A percentile compares a stretch with the other conserved stretches of the same genome.
Evolutionary conservation across 805 yeast genomes (phyloP).

Genomic region (Hanseniaspora meyeri): DNA sequence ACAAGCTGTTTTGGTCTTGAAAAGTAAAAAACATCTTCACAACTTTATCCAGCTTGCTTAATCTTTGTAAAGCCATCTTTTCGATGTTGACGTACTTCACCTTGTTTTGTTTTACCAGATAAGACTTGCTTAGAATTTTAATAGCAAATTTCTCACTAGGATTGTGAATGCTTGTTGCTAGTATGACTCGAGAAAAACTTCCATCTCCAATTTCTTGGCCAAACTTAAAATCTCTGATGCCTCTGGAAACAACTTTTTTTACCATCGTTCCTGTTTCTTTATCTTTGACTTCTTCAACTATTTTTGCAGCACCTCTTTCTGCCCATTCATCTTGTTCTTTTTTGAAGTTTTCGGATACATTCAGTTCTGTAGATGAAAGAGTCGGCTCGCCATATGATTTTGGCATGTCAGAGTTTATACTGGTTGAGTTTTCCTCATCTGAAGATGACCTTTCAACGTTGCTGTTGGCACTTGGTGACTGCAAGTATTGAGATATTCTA

Average conservation of each 20-base stretch:
- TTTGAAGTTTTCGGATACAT: conserved; percentile 15
- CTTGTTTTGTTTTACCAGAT: conserved; percentile 67
- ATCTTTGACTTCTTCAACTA: conserved; percentile 35
- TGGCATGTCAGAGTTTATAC: background rate
- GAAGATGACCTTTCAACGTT: background rate
- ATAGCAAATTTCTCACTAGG: conserved; percentile 68
- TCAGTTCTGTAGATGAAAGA: conserved; percentile 8
- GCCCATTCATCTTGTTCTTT: conserved; percentile 37
- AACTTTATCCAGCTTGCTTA: conserved; percentile 49
- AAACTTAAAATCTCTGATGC: conserved; percentile 75
- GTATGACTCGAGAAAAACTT: conserved; percentile 81
- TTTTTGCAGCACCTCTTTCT: conserved; percentile 47
- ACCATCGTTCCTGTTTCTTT: conserved; percentile 37
- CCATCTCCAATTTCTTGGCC: conserved; percentile 90
- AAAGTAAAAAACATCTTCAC: conserved; percentile 64
- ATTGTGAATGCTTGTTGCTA: conserved; percentile 65
- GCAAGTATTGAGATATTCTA: background rate
- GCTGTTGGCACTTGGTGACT: background rate
- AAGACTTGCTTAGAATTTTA: conserved; percentile 62
- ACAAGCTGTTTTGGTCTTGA: conserved; percentile 61
- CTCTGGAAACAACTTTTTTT: conserved; percentile 41
- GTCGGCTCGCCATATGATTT: background rate
- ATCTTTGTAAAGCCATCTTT: conserved; percentile 62
- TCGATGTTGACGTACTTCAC: conserved; percentile 77
- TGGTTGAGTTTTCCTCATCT: background rate